Evolutionary conservation across 78 protist genomes (phyloP).

Genomic region (Anaeramoeba flamelloides): DNA sequence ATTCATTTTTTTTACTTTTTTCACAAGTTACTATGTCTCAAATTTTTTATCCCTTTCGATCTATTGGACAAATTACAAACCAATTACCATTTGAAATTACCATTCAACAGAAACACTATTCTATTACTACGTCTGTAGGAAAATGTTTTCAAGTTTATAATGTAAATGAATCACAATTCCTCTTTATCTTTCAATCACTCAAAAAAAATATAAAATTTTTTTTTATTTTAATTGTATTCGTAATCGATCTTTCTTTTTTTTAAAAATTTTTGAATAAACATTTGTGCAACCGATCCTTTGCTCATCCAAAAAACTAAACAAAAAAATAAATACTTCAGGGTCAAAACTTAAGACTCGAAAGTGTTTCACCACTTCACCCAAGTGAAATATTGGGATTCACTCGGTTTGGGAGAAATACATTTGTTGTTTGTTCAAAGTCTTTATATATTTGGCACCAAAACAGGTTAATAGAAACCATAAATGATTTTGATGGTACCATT

Average conservation of each 20-base stretch:
- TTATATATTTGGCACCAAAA: neutral
- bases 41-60: neutral
- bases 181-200: neutral
- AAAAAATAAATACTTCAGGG: neutral
- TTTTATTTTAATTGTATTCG: too few species aligned
- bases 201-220: neutral
- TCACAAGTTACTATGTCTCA: too few species aligned
- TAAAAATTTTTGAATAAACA: neutral
- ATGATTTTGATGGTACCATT: neutral
- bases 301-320: neutral
- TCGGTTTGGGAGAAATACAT: neutral
- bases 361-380: neutral
- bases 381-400: neutral
- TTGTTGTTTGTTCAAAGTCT: neutral
- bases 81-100: neutral
- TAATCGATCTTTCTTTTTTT: neutral
- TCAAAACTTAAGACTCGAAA: neutral
- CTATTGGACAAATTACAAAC: neutral
- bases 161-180: neutral
- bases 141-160: neutral
- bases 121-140: neutral
- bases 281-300: neutral
- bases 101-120: neutral
- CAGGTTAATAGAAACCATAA: neutral
- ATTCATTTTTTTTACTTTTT: too few species aligned